Evolutionary conservation across 2,329 filamentous ascomycete genomes (phyloP).

Genomic region (Phyllosticta paracitricarpa): DNA sequence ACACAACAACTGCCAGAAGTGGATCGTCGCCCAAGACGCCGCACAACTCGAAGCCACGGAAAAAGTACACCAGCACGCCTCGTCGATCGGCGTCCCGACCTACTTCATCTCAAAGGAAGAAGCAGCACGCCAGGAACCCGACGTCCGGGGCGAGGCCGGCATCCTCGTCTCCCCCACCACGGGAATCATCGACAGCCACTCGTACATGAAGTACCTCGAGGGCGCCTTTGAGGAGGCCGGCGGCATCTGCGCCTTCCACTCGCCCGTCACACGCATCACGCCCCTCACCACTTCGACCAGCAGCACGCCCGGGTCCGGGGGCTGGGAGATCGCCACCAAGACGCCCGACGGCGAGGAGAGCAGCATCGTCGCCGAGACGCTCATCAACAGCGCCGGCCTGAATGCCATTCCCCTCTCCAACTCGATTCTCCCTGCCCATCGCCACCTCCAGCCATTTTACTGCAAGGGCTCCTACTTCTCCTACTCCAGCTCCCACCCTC

Average conservation of each 20-base stretch:
- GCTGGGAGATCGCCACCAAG: conserved; percentile 59
- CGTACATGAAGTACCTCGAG: conserved; percentile 70
- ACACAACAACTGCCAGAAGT: conserved; percentile 73
- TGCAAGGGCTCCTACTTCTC: conserved; percentile 96
- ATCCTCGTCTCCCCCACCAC: conserved; percentile 78
- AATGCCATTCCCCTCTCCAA: conserved; percentile 70
- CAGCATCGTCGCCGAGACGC: conserved; percentile 59
- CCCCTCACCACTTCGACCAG: conserved; percentile 29
- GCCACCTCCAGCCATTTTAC: conserved; percentile 58
- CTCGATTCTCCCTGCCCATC: conserved; percentile 55
- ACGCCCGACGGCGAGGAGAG: conserved; percentile 38
- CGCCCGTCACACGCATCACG: conserved; percentile 52
- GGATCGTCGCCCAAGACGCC: conserved; percentile 81
- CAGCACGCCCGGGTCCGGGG: conserved; percentile 35
- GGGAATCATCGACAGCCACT: conserved; percentile 83
- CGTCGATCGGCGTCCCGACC: conserved; percentile 54
- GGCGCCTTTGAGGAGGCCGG: conserved; percentile 68
- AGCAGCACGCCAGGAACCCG: conserved; percentile 58
- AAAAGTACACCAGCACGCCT: conserved; percentile 45
- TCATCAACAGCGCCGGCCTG: conserved; percentile 82
- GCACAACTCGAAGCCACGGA: conserved; percentile 56
- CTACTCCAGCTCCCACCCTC: conserved; percentile 57
- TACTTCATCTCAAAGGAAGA: conserved; percentile 57
- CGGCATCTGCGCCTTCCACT: conserved; percentile 62
- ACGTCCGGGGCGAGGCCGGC: conserved; percentile 60